Evolutionary conservation across 331 rosid species (phyloP).

Genomic region (Acacia pycnantha): DNA sequence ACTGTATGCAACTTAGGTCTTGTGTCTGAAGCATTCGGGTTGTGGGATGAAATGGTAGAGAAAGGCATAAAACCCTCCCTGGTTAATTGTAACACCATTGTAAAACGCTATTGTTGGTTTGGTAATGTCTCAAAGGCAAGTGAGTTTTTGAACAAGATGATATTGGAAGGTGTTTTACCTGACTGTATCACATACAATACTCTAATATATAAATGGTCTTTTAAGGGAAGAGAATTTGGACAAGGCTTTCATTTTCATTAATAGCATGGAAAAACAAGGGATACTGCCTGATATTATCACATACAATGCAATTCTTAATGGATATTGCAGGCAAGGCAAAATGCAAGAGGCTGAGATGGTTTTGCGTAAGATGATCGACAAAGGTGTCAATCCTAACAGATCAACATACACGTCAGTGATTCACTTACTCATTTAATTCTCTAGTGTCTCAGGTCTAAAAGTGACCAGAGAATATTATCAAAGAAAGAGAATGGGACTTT

Average conservation of each 20-base stretch:
- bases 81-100: conserved; percentile 66
- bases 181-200: conserved; percentile 81
- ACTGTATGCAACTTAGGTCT: conserved; percentile 66
- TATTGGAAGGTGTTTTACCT: conserved; percentile 59
- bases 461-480: background rate
- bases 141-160: conserved; percentile 63
- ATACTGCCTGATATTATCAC: conserved; percentile 64
- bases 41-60: conserved; percentile 88
- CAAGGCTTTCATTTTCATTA: conserved; percentile 56
- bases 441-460: conserved; percentile 10
- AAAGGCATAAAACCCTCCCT: conserved; percentile 62
- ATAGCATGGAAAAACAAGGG: conserved; percentile 70
- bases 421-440: conserved; percentile 4
- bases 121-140: conserved; percentile 56
- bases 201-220: conserved; percentile 68
- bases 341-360: conserved; percentile 75
- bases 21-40: conserved; percentile 57
- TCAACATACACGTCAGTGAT: conserved; percentile 69
- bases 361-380: conserved; percentile 70
- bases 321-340: conserved; percentile 72
- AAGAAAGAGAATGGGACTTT: background rate
- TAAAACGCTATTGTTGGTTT: conserved; percentile 76
- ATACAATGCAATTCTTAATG: conserved; percentile 64
- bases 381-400: conserved; percentile 70
- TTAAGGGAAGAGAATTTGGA: conserved; percentile 68